Percentiles rank a stretch among this genome's conserved stretches.
These are phyloP conservation scores for Cercis canadensis DNA, from an alignment of 306 rosid genomes.

Conservation along the genomic window DNA sequence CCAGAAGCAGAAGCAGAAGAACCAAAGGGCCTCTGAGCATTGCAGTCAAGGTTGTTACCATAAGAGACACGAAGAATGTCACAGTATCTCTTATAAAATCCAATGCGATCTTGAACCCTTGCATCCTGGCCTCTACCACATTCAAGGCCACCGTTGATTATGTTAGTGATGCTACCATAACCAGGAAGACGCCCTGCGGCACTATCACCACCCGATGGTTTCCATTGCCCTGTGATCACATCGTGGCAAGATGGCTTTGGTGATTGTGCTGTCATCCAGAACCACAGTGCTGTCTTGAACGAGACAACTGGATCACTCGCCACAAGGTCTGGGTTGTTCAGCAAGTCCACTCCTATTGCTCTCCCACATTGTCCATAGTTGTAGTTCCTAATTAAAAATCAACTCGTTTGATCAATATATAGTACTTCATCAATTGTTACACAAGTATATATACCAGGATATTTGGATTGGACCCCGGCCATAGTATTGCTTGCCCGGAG, in stretches of 20 bases:
- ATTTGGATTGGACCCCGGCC: slow-evolving; percentile 73
- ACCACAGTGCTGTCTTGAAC: slow-evolving; percentile 77
- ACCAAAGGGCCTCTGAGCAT: slow-evolving; percentile 43
- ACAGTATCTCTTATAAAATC: slow-evolving; percentile 57
- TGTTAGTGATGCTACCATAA: slow-evolving; percentile 59
- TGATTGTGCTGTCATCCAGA: slow-evolving; percentile 71
- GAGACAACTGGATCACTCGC: slow-evolving; percentile 54
- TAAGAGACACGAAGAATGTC: slow-evolving; percentile 20
- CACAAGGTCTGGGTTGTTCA: slow-evolving; percentile 64
- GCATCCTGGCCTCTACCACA: slow-evolving; percentile 43
- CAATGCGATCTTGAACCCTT: slow-evolving; percentile 49
- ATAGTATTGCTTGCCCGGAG: slow-evolving; percentile 54
- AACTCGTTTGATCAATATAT: too few relatives aligned
- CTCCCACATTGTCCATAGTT: slow-evolving; percentile 66
- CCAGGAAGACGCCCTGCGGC: slow-evolving; percentile 54
- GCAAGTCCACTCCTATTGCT: slow-evolving; percentile 54
- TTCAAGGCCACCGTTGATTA: slow-evolving; percentile 63
- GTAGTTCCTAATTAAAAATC: slow-evolving; percentile 50
- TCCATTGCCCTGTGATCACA: slow-evolving; percentile 59
- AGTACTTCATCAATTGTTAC: too few relatives aligned
- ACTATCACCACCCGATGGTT: slow-evolving; percentile 44
- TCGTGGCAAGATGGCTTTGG: slow-evolving; percentile 71
- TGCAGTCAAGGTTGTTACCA: slow-evolving; percentile 48
- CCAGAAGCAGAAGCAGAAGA: background rate
- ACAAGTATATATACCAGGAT: slow-evolving; percentile 25